phyloP scores from a whole-genome alignment of 805 yeast species.

The Cyberlindnera veronae region DNA sequence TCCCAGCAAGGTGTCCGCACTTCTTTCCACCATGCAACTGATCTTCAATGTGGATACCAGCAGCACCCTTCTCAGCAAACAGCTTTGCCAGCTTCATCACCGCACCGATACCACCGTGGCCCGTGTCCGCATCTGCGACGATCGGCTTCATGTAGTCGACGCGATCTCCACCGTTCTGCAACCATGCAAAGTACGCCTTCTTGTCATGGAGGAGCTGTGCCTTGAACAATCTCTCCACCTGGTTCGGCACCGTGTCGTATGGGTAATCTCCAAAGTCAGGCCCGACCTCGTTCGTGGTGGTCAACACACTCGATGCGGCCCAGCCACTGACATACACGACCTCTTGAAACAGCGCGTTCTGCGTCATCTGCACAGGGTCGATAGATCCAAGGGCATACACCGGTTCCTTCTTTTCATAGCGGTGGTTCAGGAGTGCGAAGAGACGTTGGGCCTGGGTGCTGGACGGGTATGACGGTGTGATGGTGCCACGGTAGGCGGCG shows the following conservation, averaged over 20 bases:
- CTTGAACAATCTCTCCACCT: conserved; percentile 54
- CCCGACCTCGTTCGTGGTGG: conserved; percentile 59
- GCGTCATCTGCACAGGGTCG: conserved; percentile 62
- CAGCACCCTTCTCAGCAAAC: conserved; percentile 66
- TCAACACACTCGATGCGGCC: conserved; percentile 55
- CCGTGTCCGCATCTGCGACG: conserved; percentile 66
- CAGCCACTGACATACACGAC: conserved; percentile 57
- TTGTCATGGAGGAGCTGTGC: conserved; percentile 58
- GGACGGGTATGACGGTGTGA: conserved; percentile 41
- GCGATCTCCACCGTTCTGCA: conserved; percentile 21
- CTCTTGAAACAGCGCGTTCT: conserved; percentile 49
- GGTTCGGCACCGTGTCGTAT: conserved; percentile 66
- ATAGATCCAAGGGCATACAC: conserved; percentile 57
- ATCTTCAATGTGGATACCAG: conserved; percentile 64
- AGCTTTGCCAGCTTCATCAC: conserved; percentile 63
- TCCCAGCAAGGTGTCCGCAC: conserved; percentile 63
- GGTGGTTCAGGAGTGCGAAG: conserved; percentile 40
- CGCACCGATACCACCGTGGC: conserved; percentile 59
- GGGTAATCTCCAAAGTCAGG: conserved; percentile 72
- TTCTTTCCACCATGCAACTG: conserved; percentile 64
- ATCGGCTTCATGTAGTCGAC: conserved; percentile 58
- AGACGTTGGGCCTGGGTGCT: conserved; percentile 52
- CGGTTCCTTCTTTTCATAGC: conserved; percentile 41
- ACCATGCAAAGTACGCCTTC: conserved; percentile 43
- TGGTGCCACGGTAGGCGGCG: conserved; percentile 49